Percentiles rank a stretch among this genome's conserved stretches.
phyloP scores from a whole-genome alignment of 164 flowering plant genomes.

The Saururus chinensis region DNA sequence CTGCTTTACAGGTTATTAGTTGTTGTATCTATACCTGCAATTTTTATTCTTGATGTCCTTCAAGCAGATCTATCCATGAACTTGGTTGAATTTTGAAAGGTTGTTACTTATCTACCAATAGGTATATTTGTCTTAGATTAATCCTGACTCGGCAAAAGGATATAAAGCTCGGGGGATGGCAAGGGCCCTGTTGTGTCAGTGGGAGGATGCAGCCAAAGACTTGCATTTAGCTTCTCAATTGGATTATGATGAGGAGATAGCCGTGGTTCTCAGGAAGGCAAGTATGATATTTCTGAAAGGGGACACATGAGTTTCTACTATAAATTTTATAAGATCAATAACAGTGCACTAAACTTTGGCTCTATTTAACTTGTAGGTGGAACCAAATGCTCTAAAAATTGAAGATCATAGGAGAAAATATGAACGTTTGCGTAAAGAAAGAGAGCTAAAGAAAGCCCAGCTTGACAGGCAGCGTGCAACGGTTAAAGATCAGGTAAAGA shows the following conservation, averaged over 20 bases:
- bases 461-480: slow-evolving; percentile 44
- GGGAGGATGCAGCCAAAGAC: slow-evolving; percentile 91
- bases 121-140: slow-evolving; percentile 36
- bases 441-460: slow-evolving; percentile 40
- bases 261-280: slow-evolving; percentile 70
- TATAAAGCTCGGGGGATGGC: slow-evolving; percentile 91
- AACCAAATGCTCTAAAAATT: slow-evolving; percentile 79
- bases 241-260: slow-evolving; percentile 87
- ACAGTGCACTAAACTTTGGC: too few species aligned
- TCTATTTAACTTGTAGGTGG: slow-evolving; percentile 42
- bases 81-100: slow-evolving; percentile 39
- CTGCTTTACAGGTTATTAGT: slow-evolving; percentile 66
- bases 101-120: background rate
- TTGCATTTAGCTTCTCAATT: slow-evolving; percentile 71
- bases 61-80: background rate
- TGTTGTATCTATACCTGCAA: background rate
- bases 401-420: slow-evolving; percentile 86
- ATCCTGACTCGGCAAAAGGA: slow-evolving; percentile 92
- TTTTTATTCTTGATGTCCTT: background rate
- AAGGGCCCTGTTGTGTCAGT: slow-evolving; percentile 65
- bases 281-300: background rate
- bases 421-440: slow-evolving; percentile 63
- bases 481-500: slow-evolving; percentile 61
- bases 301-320: background rate
- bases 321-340: background rate